phyloP scores from a whole-genome alignment of 345 rosid species.

The Geranium brycei region DNA sequence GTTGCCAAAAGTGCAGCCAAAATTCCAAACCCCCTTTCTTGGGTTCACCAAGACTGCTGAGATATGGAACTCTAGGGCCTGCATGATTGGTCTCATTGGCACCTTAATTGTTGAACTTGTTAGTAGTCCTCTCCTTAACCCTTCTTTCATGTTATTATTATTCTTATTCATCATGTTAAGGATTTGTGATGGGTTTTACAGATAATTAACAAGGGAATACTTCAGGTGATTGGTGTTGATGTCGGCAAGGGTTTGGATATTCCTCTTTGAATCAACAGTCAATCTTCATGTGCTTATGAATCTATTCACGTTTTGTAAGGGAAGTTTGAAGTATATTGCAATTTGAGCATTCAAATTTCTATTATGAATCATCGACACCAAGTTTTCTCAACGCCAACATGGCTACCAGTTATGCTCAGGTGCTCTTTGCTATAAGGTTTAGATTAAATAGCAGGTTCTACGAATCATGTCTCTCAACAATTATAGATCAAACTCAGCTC shows the following conservation, averaged over 20 bases:
- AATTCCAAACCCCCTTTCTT: conserved; percentile 46
- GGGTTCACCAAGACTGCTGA: conserved; percentile 78
- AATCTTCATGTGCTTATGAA: too few relatives aligned
- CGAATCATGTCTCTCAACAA: too few relatives aligned
- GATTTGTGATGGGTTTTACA: conserved; percentile 15
- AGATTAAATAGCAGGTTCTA: too few relatives aligned
- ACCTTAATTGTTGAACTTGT: conserved; percentile 64
- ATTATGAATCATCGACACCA: too few relatives aligned
- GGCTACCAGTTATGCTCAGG: too few relatives aligned
- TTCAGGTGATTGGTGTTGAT: conserved; percentile 63
- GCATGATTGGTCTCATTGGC: conserved; percentile 77
- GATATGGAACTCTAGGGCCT: conserved; percentile 87
- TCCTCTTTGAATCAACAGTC: conserved; percentile 40
- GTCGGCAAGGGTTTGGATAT: conserved; percentile 75
- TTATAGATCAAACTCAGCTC: neutral
- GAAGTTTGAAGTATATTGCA: too few relatives aligned
- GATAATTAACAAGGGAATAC: conserved; percentile 67
- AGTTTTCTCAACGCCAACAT: too few relatives aligned
- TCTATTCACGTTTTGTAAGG: too few relatives aligned
- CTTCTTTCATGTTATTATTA: neutral
- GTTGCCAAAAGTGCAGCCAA: conserved; percentile 60
- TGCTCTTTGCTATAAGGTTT: neutral
- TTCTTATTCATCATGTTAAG: neutral
- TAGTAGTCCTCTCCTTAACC: conserved; percentile 3
- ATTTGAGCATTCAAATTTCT: too few relatives aligned